Conservation (phyloP, 805 yeast genomes). For the Candida incommunis region DNA sequence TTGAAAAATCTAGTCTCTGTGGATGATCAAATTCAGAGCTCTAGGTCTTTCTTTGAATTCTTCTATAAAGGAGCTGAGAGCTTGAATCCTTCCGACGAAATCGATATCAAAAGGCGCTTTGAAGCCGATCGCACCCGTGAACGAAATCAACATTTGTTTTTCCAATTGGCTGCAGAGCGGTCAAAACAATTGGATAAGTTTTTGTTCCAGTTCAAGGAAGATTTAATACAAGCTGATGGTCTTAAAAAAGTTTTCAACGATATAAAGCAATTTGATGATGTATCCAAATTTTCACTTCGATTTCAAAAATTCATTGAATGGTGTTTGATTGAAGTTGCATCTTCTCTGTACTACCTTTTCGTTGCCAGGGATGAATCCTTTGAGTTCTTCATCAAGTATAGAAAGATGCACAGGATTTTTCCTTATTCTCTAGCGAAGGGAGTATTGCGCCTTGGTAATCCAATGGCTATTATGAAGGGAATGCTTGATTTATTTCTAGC, state of each 20-base stretch:
- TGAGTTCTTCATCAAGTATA: slow-evolving; percentile 58
- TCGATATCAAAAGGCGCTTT: slow-evolving; percentile 45
- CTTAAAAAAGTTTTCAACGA: slow-evolving; percentile 50
- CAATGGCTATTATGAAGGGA: slow-evolving; percentile 67
- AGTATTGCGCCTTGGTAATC: slow-evolving; percentile 72
- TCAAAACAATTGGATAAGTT: slow-evolving; percentile 40
- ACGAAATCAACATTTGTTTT: slow-evolving; percentile 59
- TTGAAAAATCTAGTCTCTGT: slow-evolving; percentile 37
- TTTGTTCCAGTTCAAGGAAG: slow-evolving; percentile 44
- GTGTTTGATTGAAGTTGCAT: slow-evolving; percentile 71
- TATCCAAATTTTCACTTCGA: slow-evolving; percentile 50
- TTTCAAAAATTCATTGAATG: slow-evolving; percentile 62
- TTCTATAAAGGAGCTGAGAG: slow-evolving; percentile 24
- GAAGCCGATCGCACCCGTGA: slow-evolving; percentile 47
- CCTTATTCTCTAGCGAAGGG: slow-evolving; percentile 72
- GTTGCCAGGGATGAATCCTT: slow-evolving; percentile 71
- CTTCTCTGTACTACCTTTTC: slow-evolving; percentile 68
- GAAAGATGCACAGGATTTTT: slow-evolving; percentile 57
- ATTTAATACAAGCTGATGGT: slow-evolving; percentile 40
- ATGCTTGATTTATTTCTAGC: slow-evolving; percentile 72
- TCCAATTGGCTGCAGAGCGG: slow-evolving; percentile 46
- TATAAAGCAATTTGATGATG: slow-evolving; percentile 37
- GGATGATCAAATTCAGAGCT: slow-evolving; percentile 38
- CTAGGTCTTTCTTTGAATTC: slow-evolving; percentile 40
- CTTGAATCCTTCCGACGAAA: slow-evolving; percentile 29